Evolutionary conservation across 176 grass and related monocot species (phyloP).

Genomic region (sorghum (Sorghum bicolor)): Sorghum_bicolor_NCBIv3 NC_012876.2:5177001-5177500

Average conservation of each 20-base stretch:
- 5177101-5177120: slow-evolving; percentile 16
- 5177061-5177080: slow-evolving; percentile 22
- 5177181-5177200: slow-evolving; percentile 32
- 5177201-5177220: not conserved
- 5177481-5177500: slow-evolving; percentile 28
- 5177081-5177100: slow-evolving; percentile 42
- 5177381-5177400: not conserved
- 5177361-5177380: not conserved
- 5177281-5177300: not conserved
- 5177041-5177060: not conserved
- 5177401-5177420: not conserved
- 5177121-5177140: slow-evolving; percentile 19
- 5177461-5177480: slow-evolving; percentile 34
- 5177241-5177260: no score
- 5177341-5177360: not conserved
- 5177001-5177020: slow-evolving; percentile 29
- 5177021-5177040: slow-evolving; percentile 24
- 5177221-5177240: no score
- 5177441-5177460: not conserved
- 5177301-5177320: not conserved
- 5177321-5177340: not conserved
- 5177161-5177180: not conserved
- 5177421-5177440: not conserved
- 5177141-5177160: not conserved
- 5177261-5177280: not conserved